Conservation (phyloP, 805 yeast species). For the Candida hungchunana region DNA sequence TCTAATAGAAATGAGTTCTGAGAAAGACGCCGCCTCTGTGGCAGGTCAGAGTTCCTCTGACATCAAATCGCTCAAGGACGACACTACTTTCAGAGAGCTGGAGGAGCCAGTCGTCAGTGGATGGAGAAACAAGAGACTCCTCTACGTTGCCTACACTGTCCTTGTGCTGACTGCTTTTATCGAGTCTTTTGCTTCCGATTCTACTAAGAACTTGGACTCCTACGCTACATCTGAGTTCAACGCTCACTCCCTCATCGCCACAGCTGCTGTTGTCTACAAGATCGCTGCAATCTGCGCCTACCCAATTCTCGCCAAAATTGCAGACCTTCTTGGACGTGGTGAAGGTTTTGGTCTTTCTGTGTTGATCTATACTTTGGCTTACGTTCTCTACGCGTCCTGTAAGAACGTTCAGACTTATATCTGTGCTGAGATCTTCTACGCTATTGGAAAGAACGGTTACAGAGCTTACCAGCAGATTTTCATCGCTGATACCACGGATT, state of each 20-base stretch:
- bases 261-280: conserved; percentile 35
- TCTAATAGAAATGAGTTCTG: too few relatives aligned
- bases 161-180: conserved; percentile 27
- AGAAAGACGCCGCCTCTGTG: neutral
- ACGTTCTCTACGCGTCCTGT: conserved; percentile 33
- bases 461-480: conserved; percentile 34
- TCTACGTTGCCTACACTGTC: conserved; percentile 23
- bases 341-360: conserved; percentile 34
- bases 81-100: neutral
- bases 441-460: conserved; percentile 36
- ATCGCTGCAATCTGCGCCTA: conserved; percentile 34
- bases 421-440: conserved; percentile 33
- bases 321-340: conserved; percentile 35
- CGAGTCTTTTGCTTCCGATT: conserved; percentile 28
- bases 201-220: conserved; percentile 23
- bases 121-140: conserved; percentile 21
- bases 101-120: conserved; percentile 1
- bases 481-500: conserved; percentile 35
- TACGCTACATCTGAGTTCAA: conserved; percentile 36
- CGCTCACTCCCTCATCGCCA: conserved; percentile 35
- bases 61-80: neutral
- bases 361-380: conserved; percentile 29
- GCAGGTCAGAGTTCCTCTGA: neutral
- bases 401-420: conserved; percentile 30
- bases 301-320: conserved; percentile 35